Percentiles rank a stretch among this genome's conserved stretches.
phyloP scores from a whole-genome alignment of 2,329 filamentous ascomycete species.

The Colletotrichum destructivum region DNA sequence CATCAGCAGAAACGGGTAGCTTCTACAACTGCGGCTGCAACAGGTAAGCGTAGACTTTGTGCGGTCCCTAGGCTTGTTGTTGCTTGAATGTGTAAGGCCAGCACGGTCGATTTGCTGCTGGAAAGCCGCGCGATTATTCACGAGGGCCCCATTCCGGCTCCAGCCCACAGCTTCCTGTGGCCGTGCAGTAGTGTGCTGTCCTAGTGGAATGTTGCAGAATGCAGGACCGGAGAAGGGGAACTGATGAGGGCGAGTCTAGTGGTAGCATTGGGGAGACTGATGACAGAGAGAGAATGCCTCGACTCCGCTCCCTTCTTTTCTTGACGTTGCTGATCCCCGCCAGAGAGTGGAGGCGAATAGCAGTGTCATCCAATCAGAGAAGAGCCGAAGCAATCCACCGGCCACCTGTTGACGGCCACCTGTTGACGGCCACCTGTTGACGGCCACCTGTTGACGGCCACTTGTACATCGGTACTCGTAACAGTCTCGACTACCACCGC shows the following conservation, averaged over 20 bases:
- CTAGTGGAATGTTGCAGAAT: constrained; percentile 33
- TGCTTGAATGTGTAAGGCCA: not conserved
- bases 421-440: constrained; percentile 28
- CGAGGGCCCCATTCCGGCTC: constrained; percentile 5
- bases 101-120: constrained; percentile 7
- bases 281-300: not conserved
- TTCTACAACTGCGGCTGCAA: constrained; percentile 12
- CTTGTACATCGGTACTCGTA: constrained; percentile 10
- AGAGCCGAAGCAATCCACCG: constrained; percentile 26
- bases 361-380: constrained; percentile 23
- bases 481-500: not conserved
- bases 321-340: constrained; percentile 31
- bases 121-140: constrained; percentile 18
- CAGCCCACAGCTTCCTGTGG: not conserved
- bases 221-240: constrained; percentile 18
- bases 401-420: constrained; percentile 31
- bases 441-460: constrained; percentile 31
- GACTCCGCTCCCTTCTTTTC: constrained; percentile 7
- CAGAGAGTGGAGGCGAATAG: constrained; percentile 1
- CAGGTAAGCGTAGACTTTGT: constrained; percentile 23
- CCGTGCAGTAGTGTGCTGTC: constrained; percentile 30
- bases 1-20: not conserved
- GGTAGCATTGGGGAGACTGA: too few relatives aligned
- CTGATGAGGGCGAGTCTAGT: constrained; percentile 9
- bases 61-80: not conserved